Base-by-base conservation (phyloP, 768 basidiomycete species). In the Mycena indigotica region DNA sequence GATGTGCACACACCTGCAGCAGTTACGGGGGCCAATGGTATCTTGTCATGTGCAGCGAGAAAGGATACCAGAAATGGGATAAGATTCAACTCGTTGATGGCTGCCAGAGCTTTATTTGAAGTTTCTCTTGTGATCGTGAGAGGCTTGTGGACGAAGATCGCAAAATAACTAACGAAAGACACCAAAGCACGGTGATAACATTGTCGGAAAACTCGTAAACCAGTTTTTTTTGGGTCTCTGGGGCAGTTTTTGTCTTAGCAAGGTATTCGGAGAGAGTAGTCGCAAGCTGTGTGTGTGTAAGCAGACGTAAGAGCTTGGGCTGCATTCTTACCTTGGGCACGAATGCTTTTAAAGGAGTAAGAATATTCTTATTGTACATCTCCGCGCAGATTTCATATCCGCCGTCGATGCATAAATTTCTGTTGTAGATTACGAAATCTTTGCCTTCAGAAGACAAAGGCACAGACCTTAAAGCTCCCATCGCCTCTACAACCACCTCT, bases 331-430 rank as follows among this genome's bases (percentile, higher is more conserved):
- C 93, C 77, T 93, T 94, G 5, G 89, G 87, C 17, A 94, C 79
- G 65, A 93, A 91, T 0, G 82, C 79, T 64, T 79, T 85, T 56
- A 94, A 72, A 2, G 91, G 91, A 5, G 86, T 80, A 50, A 97
- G 77, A 44, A 97, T 87, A 64, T 91, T 92, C 76, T 97, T 97
- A 72, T 98, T 97, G 75, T 89, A 95, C 92, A 98, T 95, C 72
- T 97, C 93, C 1, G 90, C 93, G 66, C 95, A 95, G 46, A 97
- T 90, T 62, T 97, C 94, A 68, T 92, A 91, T 51, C 95, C 95
- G 16, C 95, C 95, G 68, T 98, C 95, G 66, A 98, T 88, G 66
- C 93, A 94, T 15, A 98, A 73, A 75, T 97, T 98, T 60, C 95
- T 97, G 66, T 12, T 21, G 24, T 48, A 65, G 55, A 24, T 57